Evolutionary conservation across 2,329 filamentous ascomycete genomes (phyloP).

Genomic region (Pseudogymnoascus sp.): DNA sequence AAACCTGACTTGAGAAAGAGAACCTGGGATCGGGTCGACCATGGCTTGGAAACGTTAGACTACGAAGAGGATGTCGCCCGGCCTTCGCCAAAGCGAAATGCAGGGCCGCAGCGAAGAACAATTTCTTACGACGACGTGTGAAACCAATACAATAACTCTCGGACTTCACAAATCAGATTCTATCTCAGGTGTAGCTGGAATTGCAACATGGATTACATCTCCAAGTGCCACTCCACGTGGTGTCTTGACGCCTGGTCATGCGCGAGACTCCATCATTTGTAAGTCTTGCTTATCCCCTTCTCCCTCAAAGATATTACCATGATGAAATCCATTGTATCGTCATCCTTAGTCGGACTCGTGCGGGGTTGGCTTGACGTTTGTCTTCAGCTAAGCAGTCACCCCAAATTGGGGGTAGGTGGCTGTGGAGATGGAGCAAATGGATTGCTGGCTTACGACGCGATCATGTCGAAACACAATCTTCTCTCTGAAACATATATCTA

Average conservation of each 20-base stretch:
- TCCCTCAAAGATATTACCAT: slow-evolving; percentile 34
- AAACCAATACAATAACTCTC: slow-evolving; percentile 12
- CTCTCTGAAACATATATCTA: slow-evolving; percentile 36
- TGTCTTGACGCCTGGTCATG: neutral
- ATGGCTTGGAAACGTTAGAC: slow-evolving; percentile 49
- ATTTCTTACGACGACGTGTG: slow-evolving; percentile 40
- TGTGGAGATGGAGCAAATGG: slow-evolving; percentile 7
- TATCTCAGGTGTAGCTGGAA: neutral
- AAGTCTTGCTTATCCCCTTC: neutral
- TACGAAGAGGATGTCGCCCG: slow-evolving; percentile 41
- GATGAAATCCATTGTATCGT: slow-evolving; percentile 87
- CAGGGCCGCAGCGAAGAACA: slow-evolving; percentile 33
- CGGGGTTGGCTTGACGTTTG: slow-evolving; percentile 20
- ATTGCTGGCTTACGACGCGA: slow-evolving; percentile 26
- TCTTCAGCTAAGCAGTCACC: slow-evolving; percentile 13
- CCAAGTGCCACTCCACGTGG: neutral
- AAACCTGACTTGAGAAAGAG: slow-evolving; percentile 57
- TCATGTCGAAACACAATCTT: slow-evolving; percentile 45
- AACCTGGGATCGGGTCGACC: slow-evolving; percentile 58
- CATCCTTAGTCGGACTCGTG: slow-evolving; percentile 85
- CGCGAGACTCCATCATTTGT: neutral
- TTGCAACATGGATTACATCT: neutral
- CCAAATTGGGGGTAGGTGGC: slow-evolving; percentile 15
- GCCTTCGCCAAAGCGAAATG: slow-evolving; percentile 18
- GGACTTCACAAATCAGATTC: neutral